Conservation (phyloP, 768 basidiomycete species). For the Leccinum truebloodii region DNA sequence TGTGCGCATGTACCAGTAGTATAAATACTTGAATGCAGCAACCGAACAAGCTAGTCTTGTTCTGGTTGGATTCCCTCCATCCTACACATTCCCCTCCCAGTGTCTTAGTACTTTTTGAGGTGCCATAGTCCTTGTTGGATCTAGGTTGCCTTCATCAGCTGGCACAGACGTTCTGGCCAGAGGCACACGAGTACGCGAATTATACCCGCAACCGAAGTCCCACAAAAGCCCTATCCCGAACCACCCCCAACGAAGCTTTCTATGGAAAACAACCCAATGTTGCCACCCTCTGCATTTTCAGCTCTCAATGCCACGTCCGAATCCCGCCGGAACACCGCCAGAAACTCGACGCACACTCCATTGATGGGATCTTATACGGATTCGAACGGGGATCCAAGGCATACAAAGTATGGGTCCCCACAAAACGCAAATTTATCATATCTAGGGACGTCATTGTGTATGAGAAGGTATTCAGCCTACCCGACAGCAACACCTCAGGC, state of each 20-base stretch:
- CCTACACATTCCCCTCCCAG: no score
- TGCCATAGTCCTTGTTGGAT: no score
- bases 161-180: conserved; percentile 22
- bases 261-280: conserved; percentile 26
- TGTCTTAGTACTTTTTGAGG: no score
- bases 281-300: conserved; percentile 22
- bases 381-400: conserved; percentile 7
- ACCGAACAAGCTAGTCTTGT: no score
- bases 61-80: no score
- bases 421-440: conserved; percentile 4
- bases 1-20: no score
- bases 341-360: conserved; percentile 14
- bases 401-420: conserved; percentile 6
- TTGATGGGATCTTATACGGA: conserved; percentile 1
- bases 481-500: background rate
- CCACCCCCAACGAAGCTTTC: conserved; percentile 23
- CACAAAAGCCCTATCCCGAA: conserved; percentile 5
- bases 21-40: no score
- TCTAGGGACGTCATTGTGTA: conserved; percentile 6
- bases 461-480: background rate
- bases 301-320: conserved; percentile 14
- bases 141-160: no score
- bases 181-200: conserved; percentile 10
- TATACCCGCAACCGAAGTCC: conserved; percentile 6
- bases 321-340: background rate